These are phyloP conservation scores for Russula olivacea DNA, from an alignment of 768 basidiomycete species.

Conservation along the genomic window DNA sequence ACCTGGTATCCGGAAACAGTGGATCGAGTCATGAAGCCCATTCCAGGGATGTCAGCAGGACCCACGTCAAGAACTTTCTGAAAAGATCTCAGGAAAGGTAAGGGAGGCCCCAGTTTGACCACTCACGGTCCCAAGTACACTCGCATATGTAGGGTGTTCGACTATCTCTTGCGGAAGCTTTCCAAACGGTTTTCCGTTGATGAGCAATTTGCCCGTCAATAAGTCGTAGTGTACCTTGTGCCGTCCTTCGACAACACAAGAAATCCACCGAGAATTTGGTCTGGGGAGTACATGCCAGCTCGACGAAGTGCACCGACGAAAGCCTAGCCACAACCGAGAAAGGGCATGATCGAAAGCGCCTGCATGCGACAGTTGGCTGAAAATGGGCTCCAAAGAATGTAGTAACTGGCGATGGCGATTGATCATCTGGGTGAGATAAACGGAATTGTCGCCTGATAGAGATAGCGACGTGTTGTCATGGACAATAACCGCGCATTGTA, in stretches of 20 bases:
- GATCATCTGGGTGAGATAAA: constrained; percentile 1
- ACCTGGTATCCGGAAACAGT: constrained; percentile 11
- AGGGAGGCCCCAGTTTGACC: neutral
- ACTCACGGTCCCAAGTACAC: constrained; percentile 34
- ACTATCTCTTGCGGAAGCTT: constrained; percentile 35
- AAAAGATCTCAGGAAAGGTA: neutral
- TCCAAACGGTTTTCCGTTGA: constrained; percentile 39
- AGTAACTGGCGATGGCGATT: constrained; percentile 8
- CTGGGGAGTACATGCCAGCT: neutral
- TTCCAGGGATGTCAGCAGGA: constrained; percentile 3
- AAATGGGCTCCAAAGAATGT: constrained; percentile 4
- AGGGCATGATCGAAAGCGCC: neutral
- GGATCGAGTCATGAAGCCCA: constrained; percentile 15
- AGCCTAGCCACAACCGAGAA: neutral
- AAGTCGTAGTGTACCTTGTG: constrained; percentile 36
- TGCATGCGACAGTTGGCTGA: neutral
- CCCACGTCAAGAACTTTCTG: constrained; percentile 12
- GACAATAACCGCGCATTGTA: constrained; percentile 14
- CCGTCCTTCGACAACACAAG: neutral
- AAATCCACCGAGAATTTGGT: constrained; percentile 10
- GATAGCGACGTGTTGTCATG: constrained; percentile 10
- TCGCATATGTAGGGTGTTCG: constrained; percentile 32
- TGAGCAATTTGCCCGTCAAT: constrained; percentile 38
- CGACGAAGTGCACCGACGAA: neutral
- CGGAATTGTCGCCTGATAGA: neutral